phyloP scores from a whole-genome alignment of 495 filamentous ascomycete genomes.

The Diplogelasinospora grovesii region DNA sequence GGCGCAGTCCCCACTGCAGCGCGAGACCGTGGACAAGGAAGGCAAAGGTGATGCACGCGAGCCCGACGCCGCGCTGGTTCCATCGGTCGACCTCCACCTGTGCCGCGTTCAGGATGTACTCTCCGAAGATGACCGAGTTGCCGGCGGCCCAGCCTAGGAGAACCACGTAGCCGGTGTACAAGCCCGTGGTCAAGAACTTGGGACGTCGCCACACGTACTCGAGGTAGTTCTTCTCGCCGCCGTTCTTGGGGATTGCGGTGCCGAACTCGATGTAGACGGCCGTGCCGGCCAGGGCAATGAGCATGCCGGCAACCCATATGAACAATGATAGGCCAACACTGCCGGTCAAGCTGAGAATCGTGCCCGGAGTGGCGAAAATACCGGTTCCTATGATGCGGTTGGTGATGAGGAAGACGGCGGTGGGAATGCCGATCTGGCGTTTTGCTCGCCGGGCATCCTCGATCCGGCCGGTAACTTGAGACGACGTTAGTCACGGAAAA shows the following conservation, averaged over 20 bases:
- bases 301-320: conserved; percentile 60
- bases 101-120: conserved; percentile 62
- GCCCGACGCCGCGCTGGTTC: conserved; percentile 59
- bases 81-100: conserved; percentile 53
- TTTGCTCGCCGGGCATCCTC: too few species aligned
- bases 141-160: conserved; percentile 48
- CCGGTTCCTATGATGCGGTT: conserved; percentile 70
- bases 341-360: conserved; percentile 58
- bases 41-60: conserved; percentile 59
- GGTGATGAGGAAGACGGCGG: conserved; percentile 36
- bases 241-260: conserved; percentile 45
- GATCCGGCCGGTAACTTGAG: too few species aligned
- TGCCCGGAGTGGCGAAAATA: conserved; percentile 71
- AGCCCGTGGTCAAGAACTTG: conserved; percentile 57
- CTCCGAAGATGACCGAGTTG: conserved; percentile 59
- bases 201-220: conserved; percentile 60
- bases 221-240: conserved; percentile 60
- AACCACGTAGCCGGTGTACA: conserved; percentile 55
- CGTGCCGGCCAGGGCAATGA: conserved; percentile 57
- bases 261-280: conserved; percentile 59
- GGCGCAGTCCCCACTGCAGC: conserved; percentile 61
- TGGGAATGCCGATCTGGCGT: conserved; percentile 29
- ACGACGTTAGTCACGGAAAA: too few species aligned
- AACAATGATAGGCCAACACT: conserved; percentile 61
- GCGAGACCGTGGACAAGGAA: conserved; percentile 54